Base-by-base conservation (phyloP, 441 rosid species). In the Arabidopsis lyrata region DNA sequence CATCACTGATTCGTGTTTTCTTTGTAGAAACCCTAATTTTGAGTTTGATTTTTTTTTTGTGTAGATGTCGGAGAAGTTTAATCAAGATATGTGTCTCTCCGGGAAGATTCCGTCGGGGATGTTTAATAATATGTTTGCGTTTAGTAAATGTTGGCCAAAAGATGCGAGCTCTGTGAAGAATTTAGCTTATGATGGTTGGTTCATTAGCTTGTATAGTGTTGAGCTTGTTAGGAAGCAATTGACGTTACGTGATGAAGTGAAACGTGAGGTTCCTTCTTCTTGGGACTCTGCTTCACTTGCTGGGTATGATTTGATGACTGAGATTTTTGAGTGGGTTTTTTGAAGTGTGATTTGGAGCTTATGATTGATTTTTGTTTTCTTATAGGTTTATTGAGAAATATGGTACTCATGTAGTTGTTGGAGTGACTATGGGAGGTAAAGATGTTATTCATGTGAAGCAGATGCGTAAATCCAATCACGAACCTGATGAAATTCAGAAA, bases 391-490 rank as follows among this genome's bases (percentile, higher is more conserved):
- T 95, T 69, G 98, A 90, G 6, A 95, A 84, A 68, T 90, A 90
- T 56, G 98, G 98, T 53, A 92, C 99, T 69, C 99, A 92, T 63
- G 22, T 95, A 66, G 89, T 95, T 64, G 85, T 86, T 68, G 97
- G 99, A 62, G 96, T 92, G 34, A 88, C 86, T 78, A 92, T 95
- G 99, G 99, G 99, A 69, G 99, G 97, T 55, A 92, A 92, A 85
- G 99, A 95, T 20, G 95, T 87, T 0, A 70, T 91, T 68, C 85
- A 87, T 59, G 35, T 88, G 74, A 95, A 92, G 84, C 98, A 95
- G 82, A 58, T 74, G 13, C 90, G 83, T 66, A 88, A 74, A 36
- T 92, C 99, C 41, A 80, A 66, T 78, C 86, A 83, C 22, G 80
- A 83, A 62, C 79, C 95, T 42, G 70, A 81, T n/a, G 86, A 86